phyloP scores from a whole-genome alignment of 2,329 filamentous ascomycete species.

The Apiospora hydei region DNA sequence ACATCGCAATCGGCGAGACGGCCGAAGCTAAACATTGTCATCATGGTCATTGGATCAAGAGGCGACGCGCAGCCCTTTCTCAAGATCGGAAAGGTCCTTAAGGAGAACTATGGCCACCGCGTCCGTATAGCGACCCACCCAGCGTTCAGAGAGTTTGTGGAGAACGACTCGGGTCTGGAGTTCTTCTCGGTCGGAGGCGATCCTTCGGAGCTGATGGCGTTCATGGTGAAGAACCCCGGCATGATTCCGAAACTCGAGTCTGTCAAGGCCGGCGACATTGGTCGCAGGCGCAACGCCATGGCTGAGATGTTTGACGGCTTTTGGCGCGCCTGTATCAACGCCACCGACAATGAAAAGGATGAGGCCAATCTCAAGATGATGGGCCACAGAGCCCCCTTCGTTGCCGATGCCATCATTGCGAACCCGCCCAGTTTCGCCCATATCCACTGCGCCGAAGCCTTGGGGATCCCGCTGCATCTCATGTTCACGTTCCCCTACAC shows the following conservation, averaged over 20 bases:
- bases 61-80: constrained; percentile 85
- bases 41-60: constrained; percentile 83
- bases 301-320: constrained; percentile 85
- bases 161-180: constrained; percentile 75
- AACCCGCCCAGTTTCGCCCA: constrained; percentile 83
- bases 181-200: constrained; percentile 85
- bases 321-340: constrained; percentile 79
- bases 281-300: constrained; percentile 72
- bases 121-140: constrained; percentile 83
- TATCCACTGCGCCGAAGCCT: constrained; percentile 78
- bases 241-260: constrained; percentile 78
- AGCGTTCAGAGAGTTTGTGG: constrained; percentile 77
- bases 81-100: constrained; percentile 74
- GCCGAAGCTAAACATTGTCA: constrained; percentile 76
- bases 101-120: constrained; percentile 74
- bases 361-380: constrained; percentile 69
- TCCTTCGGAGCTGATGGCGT: constrained; percentile 83
- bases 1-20: constrained; percentile 41
- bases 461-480: constrained; percentile 79
- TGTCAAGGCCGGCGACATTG: constrained; percentile 76
- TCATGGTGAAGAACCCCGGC: constrained; percentile 87
- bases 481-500: constrained; percentile 92
- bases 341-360: constrained; percentile 73
- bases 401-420: constrained; percentile 83
- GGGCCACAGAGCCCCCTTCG: constrained; percentile 65